phyloP scores from a whole-genome alignment of 208 protist genomes.

The Trypanosoma conorhini region DNA sequence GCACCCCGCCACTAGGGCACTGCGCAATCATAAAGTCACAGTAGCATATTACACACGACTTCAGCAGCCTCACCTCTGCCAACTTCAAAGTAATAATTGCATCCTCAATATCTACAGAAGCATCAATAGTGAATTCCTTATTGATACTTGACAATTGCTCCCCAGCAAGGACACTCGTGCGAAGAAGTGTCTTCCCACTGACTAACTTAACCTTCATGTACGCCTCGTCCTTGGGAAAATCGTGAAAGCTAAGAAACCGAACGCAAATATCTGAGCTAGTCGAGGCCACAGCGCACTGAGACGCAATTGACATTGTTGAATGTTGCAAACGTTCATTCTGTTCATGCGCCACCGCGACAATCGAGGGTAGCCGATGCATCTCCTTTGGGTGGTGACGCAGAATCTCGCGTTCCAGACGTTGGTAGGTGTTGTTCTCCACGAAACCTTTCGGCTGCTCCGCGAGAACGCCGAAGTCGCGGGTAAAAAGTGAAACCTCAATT shows the following conservation, averaged over 20 bases:
- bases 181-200: conserved; percentile 16
- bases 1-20: conserved; percentile 34
- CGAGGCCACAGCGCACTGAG: neutral
- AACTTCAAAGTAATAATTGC: conserved; percentile 61
- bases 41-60: conserved; percentile 41
- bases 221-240: conserved; percentile 16
- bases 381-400: conserved; percentile 5
- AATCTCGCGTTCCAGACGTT: conserved; percentile 4
- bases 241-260: conserved; percentile 8
- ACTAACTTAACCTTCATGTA: conserved; percentile 25
- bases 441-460: neutral
- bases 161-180: conserved; percentile 10
- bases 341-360: conserved; percentile 9
- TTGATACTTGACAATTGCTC: conserved; percentile 8
- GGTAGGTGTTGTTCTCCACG: conserved; percentile 2
- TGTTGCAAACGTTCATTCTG: neutral
- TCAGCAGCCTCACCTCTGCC: conserved; percentile 28
- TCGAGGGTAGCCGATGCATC: conserved; percentile 6
- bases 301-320: neutral
- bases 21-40: conserved; percentile 63
- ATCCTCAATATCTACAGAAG: conserved; percentile 3
- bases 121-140: conserved; percentile 24
- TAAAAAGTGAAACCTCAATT: conserved; percentile 52
- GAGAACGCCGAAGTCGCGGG: conserved; percentile 37
- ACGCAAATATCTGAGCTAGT: neutral